Evolutionary conservation across 2,329 filamentous ascomycete species (phyloP).

Genomic region (Fusarium pseudograminearum): DNA sequence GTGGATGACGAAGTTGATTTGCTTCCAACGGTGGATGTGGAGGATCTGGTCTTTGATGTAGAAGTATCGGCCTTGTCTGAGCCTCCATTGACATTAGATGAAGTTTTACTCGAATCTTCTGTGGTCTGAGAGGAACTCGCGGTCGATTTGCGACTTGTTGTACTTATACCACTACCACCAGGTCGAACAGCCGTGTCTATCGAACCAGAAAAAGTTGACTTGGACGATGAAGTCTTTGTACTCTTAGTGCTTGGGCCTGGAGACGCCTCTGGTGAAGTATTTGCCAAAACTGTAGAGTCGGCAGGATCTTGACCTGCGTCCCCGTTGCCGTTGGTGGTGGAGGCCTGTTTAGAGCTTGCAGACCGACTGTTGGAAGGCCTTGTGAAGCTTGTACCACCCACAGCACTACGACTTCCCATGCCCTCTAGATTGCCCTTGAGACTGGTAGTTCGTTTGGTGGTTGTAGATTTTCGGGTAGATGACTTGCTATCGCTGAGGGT

Average conservation of each 20-base stretch:
- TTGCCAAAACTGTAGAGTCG: not conserved
- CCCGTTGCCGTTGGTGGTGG: rapidly evolving
- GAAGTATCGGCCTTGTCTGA: not conserved
- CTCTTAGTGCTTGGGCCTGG: not conserved
- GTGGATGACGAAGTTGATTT: not conserved
- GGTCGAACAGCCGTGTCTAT: not conserved
- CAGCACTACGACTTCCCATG: not conserved
- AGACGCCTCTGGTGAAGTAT: not conserved
- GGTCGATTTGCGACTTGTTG: not conserved
- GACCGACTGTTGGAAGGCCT: not conserved
- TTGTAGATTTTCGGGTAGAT: not conserved
- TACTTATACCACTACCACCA: not conserved
- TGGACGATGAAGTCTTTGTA: not conserved
- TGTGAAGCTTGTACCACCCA: not conserved
- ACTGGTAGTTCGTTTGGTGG: rapidly evolving
- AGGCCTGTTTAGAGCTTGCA: not conserved
- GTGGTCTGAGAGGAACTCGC: not conserved
- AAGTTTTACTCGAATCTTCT: not conserved
- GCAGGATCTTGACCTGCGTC: not conserved
- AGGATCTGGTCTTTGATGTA: not conserved
- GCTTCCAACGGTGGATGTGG: not conserved
- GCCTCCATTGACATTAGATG: not conserved
- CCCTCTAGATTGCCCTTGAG: not conserved
- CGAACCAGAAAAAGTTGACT: rapidly evolving
- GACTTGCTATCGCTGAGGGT: not conserved